phyloP scores from a whole-genome alignment of 2,329 filamentous ascomycete species.

The Cryoendolithus antarcticus region DNA sequence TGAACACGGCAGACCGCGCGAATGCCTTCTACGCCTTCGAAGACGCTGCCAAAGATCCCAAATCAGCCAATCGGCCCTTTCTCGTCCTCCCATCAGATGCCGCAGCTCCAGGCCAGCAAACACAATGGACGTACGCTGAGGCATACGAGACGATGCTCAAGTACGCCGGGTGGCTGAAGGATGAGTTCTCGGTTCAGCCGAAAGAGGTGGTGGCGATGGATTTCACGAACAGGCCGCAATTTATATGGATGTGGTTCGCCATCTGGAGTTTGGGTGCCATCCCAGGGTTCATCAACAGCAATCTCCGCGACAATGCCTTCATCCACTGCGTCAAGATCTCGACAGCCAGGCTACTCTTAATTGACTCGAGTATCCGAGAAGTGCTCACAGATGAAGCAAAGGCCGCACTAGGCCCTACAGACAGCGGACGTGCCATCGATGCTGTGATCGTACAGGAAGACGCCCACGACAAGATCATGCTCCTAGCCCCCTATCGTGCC shows the following conservation, averaged over 20 bases:
- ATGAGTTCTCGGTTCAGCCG: slow-evolving; percentile 48
- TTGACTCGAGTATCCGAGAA: slow-evolving; percentile 49
- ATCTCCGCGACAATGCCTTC: slow-evolving; percentile 58
- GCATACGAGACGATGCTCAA: slow-evolving; percentile 58
- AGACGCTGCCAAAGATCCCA: slow-evolving; percentile 46
- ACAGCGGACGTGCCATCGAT: slow-evolving; percentile 34
- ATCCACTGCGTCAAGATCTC: slow-evolving; percentile 62
- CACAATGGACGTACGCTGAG: slow-evolving; percentile 57
- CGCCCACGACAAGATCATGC: not conserved
- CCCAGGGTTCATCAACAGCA: slow-evolving; percentile 83
- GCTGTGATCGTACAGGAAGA: slow-evolving; percentile 53
- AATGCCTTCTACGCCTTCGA: slow-evolving; percentile 70
- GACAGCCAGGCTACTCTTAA: slow-evolving; percentile 52
- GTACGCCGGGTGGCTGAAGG: slow-evolving; percentile 64
- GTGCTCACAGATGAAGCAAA: slow-evolving; percentile 44
- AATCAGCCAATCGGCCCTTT: slow-evolving; percentile 21
- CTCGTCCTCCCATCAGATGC: slow-evolving; percentile 19
- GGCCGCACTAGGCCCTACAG: slow-evolving; percentile 31
- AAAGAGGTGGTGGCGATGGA: slow-evolving; percentile 70
- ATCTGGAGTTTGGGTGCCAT: slow-evolving; percentile 74
- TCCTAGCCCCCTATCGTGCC: too few relatives aligned
- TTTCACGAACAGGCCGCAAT: slow-evolving; percentile 69
- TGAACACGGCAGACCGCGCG: slow-evolving; percentile 40
- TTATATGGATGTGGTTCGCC: slow-evolving; percentile 62
- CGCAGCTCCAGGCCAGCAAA: slow-evolving; percentile 11